These are phyloP conservation scores for Lactarius hengduanensis DNA, from an alignment of 768 basidiomycete species.

Conservation along the genomic window DNA sequence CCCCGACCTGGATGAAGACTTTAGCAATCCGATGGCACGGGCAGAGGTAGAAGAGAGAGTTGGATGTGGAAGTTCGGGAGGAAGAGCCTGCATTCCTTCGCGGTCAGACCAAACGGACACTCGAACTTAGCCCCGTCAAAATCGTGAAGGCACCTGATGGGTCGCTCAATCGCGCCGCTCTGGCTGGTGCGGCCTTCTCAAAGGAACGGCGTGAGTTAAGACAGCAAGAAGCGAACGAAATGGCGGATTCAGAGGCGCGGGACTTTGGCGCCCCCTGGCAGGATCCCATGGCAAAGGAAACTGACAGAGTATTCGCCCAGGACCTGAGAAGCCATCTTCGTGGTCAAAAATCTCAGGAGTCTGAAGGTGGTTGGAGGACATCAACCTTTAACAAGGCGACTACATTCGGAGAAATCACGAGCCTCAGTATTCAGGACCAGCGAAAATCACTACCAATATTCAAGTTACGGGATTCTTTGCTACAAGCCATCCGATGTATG, in stretches of 20 bases:
- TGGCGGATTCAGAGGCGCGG: conserved; percentile 89
- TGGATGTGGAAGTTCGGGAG: conserved; percentile 96
- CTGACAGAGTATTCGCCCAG: conserved; percentile 89
- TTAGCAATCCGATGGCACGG: conserved; percentile 68
- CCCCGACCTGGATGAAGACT: conserved; percentile 88
- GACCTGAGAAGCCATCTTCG: conserved; percentile 81
- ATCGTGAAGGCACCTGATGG: conserved; percentile 99
- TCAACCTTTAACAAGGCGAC: conserved; percentile 93
- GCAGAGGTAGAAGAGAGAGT: conserved; percentile 93
- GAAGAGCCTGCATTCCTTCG: conserved; percentile 95
- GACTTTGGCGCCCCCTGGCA: conserved; percentile 97
- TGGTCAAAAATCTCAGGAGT: conserved; percentile 79
- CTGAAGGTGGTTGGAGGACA: conserved; percentile 83
- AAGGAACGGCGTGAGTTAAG: conserved; percentile 94
- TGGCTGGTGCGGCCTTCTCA: conserved; percentile 89
- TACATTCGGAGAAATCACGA: conserved; percentile 92
- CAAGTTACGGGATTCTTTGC: conserved; percentile 86
- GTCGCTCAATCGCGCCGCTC: conserved; percentile 90
- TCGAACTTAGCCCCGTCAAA: conserved; percentile 96
- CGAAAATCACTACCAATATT: conserved; percentile 89
- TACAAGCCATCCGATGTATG: conserved; percentile 88
- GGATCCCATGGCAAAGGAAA: conserved; percentile 92
- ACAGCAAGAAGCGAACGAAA: conserved; percentile 92
- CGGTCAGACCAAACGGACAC: conserved; percentile 93
- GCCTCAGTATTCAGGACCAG: conserved; percentile 90